These are phyloP conservation scores for Serendipita sp. DNA, from an alignment of 768 basidiomycete genomes.

Conservation along the genomic window DNA sequence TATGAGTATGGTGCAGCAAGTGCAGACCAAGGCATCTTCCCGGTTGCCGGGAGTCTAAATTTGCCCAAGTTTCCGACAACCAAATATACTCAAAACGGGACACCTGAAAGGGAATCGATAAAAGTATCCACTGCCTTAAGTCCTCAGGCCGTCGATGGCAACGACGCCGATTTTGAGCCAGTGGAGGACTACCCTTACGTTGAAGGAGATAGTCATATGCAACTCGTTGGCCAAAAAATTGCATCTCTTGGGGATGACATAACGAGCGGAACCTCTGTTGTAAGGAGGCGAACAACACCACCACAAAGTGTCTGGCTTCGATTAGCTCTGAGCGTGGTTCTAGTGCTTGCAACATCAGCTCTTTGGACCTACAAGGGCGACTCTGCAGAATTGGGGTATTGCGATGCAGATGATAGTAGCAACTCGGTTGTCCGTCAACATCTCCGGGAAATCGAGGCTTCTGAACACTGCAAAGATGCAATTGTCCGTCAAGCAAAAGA, in stretches of 20 bases:
- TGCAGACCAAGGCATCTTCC: background rate
- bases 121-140: background rate
- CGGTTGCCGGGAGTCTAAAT: background rate
- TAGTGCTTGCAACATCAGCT: background rate
- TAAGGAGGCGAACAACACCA: background rate
- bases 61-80: background rate
- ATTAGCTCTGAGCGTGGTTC: background rate
- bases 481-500: slow-evolving; percentile 15
- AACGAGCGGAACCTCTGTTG: background rate
- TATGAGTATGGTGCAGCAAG: background rate
- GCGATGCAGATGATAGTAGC: slow-evolving; percentile 44
- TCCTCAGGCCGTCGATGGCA: background rate
- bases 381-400: slow-evolving; percentile 61
- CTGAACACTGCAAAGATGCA: slow-evolving; percentile 32
- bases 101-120: background rate
- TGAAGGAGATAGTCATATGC: background rate
- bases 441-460: slow-evolving; percentile 28
- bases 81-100: background rate
- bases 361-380: slow-evolving; percentile 38
- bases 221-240: slow-evolving; percentile 22
- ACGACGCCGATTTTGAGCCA: background rate
- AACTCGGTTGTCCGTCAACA: slow-evolving; percentile 39
- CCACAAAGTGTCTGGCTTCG: background rate
- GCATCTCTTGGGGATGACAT: slow-evolving; percentile 5
- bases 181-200: background rate